phyloP scores from a whole-genome alignment of 768 basidiomycete species.

The Mycena venus region DNA sequence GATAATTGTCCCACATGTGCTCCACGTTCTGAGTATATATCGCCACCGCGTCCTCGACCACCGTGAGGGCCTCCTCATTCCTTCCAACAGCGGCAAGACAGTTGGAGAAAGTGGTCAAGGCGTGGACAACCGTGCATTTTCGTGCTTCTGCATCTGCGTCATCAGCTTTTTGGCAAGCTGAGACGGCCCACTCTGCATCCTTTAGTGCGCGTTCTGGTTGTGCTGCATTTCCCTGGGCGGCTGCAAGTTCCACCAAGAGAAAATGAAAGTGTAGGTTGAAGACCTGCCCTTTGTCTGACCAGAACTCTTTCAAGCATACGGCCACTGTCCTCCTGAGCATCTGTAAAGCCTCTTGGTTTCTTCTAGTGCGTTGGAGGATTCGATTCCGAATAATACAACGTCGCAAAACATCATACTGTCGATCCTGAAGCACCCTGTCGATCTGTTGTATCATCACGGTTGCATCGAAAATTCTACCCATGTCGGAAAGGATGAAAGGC shows the following conservation, averaged over 20 bases:
- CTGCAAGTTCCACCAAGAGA: background rate
- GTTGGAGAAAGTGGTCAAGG: conserved; percentile 3
- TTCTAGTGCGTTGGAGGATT: background rate
- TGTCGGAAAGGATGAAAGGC: background rate
- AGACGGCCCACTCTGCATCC: background rate
- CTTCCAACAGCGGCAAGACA: conserved; percentile 9
- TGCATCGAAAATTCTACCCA: background rate
- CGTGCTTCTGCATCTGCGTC: background rate
- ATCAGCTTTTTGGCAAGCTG: background rate
- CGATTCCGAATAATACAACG: background rate
- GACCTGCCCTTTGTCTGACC: background rate
- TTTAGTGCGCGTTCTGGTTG: background rate
- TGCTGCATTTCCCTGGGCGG: background rate
- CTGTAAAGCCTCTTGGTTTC: background rate
- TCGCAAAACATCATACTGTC: background rate
- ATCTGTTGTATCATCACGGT: background rate
- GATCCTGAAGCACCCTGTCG: background rate
- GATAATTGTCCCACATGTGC: background rate
- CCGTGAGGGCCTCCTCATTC: background rate
- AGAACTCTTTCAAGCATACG: background rate
- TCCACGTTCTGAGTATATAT: background rate
- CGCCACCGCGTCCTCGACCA: background rate
- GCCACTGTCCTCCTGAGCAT: background rate
- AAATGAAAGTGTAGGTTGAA: background rate
- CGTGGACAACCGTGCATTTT: background rate